A percentile compares a stretch with the other conserved stretches of the same genome.
Conservation (phyloP, 1,139 yeast genomes). For the Blastobotrys elegans region DNA sequence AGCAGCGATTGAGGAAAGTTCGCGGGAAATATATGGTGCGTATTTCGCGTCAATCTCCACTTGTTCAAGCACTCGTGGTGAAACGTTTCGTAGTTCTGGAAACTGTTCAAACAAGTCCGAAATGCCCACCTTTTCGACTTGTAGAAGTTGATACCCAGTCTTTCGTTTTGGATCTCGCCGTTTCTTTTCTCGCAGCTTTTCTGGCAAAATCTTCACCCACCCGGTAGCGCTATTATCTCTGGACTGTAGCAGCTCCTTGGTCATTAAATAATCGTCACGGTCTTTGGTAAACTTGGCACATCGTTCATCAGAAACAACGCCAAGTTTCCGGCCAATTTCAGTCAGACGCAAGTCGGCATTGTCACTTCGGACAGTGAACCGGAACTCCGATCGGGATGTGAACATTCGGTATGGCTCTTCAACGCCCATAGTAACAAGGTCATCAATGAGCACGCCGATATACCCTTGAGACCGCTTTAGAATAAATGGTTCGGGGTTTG, state of each 20-base stretch:
- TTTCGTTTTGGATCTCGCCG: constrained; percentile 44
- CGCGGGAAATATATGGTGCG: constrained; percentile 73
- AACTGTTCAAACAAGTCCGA: constrained; percentile 32
- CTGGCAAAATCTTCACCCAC: constrained; percentile 49
- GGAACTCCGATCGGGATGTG: constrained; percentile 89
- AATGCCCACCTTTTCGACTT: constrained; percentile 40
- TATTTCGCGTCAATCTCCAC: constrained; percentile 78
- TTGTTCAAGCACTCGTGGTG: constrained; percentile 52
- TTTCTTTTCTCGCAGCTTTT: constrained; percentile 33
- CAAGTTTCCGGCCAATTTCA: constrained; percentile 56
- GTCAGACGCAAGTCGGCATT: constrained; percentile 89
- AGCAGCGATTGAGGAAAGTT: constrained; percentile 63
- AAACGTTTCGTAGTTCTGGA: constrained; percentile 39
- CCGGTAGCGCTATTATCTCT: constrained; percentile 48
- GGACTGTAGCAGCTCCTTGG: constrained; percentile 44
- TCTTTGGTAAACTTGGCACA: constrained; percentile 49
- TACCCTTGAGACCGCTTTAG: constrained; percentile 79
- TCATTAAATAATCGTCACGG: constrained; percentile 41
- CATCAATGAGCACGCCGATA: constrained; percentile 89
- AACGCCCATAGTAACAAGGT: constrained; percentile 90
- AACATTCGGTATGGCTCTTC: constrained; percentile 98
- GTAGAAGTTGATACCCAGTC: constrained; percentile 52
- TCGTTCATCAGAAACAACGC: constrained; percentile 62
- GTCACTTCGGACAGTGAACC: constrained; percentile 85
- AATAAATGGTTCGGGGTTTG: constrained; percentile 41